Conservation (phyloP, 1,139 yeast species). For the Blastobotrys niveus region DNA sequence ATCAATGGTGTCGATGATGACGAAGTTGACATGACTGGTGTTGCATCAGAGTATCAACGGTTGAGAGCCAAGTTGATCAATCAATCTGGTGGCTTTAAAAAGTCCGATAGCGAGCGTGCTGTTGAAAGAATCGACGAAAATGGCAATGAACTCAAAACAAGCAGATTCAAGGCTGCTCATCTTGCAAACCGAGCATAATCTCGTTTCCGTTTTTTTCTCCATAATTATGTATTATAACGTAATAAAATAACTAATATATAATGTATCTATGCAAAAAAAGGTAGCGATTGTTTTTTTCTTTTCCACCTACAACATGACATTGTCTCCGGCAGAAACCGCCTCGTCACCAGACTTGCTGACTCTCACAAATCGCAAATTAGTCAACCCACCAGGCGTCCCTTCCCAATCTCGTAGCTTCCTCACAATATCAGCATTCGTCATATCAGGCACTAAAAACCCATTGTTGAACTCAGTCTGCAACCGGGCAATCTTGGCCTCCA, state of each 20-base stretch:
- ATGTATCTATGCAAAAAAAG: not conserved
- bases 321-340: slow-evolving; percentile 7
- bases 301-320: too few relatives aligned
- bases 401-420: slow-evolving; percentile 64
- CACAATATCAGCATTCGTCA: slow-evolving; percentile 57
- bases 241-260: not conserved
- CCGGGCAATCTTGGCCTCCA: slow-evolving; percentile 56
- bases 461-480: slow-evolving; percentile 58
- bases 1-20: slow-evolving; percentile 15
- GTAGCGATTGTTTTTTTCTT: too few relatives aligned
- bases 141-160: slow-evolving; percentile 53
- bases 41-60: slow-evolving; percentile 52
- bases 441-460: slow-evolving; percentile 72
- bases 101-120: slow-evolving; percentile 48
- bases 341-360: slow-evolving; percentile 18
- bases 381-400: slow-evolving; percentile 75
- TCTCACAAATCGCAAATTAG: slow-evolving; percentile 45
- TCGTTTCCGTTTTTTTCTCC: not conserved
- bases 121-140: slow-evolving; percentile 67
- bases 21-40: slow-evolving; percentile 29
- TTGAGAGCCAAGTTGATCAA: slow-evolving; percentile 50
- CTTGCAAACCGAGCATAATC: not conserved
- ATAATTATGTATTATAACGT: not conserved
- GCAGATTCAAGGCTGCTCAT: slow-evolving; percentile 65
- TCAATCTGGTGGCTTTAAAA: slow-evolving; percentile 44